Conservation (phyloP, 139 green algal genomes). For the Zygnema circumcarinatum region DNA sequence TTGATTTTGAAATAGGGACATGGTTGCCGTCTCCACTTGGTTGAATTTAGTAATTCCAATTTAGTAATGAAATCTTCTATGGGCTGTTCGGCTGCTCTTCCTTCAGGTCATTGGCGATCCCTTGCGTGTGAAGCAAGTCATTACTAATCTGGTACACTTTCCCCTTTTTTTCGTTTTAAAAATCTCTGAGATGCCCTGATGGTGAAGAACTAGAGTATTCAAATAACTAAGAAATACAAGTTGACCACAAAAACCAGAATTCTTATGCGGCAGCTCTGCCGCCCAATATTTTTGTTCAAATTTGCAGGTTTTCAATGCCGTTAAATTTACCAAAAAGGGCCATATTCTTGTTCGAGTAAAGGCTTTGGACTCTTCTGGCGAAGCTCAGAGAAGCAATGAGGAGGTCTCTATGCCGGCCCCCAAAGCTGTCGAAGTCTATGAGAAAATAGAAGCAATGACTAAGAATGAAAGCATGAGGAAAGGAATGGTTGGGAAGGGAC, state of each 20-base stretch:
- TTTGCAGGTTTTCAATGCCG: constrained; percentile 27
- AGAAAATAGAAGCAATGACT: not conserved
- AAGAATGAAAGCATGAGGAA: not conserved
- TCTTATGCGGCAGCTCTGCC: too few species aligned
- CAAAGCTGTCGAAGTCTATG: not conserved
- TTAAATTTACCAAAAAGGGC: constrained; percentile 19
- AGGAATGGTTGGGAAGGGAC: too few species aligned
- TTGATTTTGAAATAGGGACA: too few species aligned
- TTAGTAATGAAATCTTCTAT: not conserved
- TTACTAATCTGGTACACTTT: constrained; percentile 7
- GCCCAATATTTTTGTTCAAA: too few species aligned
- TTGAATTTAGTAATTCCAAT: too few species aligned
- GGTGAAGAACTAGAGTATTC: too few species aligned
- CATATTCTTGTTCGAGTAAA: not conserved
- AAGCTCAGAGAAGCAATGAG: not conserved
- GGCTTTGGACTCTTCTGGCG: not conserved
- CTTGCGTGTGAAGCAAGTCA: constrained; percentile 8
- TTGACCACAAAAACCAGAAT: too few species aligned
- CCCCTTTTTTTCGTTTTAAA: not conserved
- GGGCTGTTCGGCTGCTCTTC: not conserved
- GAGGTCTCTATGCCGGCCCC: not conserved
- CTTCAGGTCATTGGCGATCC: constrained; percentile 22
- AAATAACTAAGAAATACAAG: too few species aligned
- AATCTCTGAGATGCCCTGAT: too few species aligned
- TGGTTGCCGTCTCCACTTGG: too few species aligned